Conservation (phyloP, 148 eudicot species). For the Vaccinium vitisidaea region DNA sequence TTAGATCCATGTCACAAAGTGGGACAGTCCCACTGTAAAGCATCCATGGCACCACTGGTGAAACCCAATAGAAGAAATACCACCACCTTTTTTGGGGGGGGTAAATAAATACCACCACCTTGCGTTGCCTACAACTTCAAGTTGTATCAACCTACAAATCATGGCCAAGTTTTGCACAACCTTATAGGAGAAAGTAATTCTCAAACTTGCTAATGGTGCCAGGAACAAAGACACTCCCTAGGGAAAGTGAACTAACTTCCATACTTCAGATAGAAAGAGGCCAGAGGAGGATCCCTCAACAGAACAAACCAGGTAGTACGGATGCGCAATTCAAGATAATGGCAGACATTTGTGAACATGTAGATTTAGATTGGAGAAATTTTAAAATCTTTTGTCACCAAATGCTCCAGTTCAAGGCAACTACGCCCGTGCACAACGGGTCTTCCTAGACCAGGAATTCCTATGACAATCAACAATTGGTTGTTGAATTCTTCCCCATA, state of each 20-base stretch:
- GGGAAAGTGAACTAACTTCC: not conserved
- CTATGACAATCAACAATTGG: not conserved
- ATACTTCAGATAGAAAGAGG: not conserved
- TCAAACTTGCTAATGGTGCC: not conserved
- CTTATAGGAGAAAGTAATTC: not conserved
- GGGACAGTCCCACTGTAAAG: not conserved
- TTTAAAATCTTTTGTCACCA: not conserved
- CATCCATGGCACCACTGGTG: not conserved
- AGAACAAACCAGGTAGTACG: not conserved
- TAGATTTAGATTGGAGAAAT: not conserved
- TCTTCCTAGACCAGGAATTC: not conserved
- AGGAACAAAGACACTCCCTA: not conserved
- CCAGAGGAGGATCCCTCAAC: not conserved
- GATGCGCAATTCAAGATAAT: not conserved
- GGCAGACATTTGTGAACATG: not conserved
- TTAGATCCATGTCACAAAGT: not conserved
- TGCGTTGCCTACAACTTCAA: not conserved
- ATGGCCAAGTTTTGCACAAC: not conserved
- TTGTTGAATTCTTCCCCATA: not conserved
- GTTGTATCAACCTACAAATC: not conserved
- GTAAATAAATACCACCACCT: not conserved
- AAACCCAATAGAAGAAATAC: not conserved
- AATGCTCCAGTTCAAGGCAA: not conserved
- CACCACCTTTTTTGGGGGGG: no score
- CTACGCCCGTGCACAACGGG: not conserved